Base-by-base conservation (phyloP, 2,329 filamentous ascomycete species). In the Claviceps africana region DNA sequence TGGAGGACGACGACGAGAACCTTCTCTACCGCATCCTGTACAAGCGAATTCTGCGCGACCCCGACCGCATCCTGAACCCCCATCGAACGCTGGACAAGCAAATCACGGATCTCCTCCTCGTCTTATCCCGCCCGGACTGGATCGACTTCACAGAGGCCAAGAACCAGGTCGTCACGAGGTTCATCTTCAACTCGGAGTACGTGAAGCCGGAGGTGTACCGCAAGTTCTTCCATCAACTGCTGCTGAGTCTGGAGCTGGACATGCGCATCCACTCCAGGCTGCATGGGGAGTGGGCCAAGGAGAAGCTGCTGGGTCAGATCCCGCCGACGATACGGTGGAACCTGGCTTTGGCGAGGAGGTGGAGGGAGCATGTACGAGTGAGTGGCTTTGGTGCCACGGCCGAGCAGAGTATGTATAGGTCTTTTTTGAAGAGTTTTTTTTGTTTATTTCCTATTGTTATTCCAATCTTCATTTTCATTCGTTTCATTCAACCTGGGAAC, bases 181-280 rank as follows among this genome's bases (percentile, higher is more conserved):
- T 84, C 65, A 84, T 88, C 54, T 82, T 82, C 56, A 78, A 83
- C 58, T 73, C 74, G 13, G 71, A 74, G 52, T 71, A 74, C 37
- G 70, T 72, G 19, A 81, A 83, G 57, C 70, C 75, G 46, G 67
- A 71, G 19, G 73, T 75, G 54, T 85, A 83, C 59, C 75, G 77
- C 54, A 75, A 74, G 28, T 88, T 89, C 68, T 88, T 86, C 64
- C 83, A 87, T 62, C 85, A 89, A 65, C 68, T 89, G n/a, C 72
- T 89, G 3, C 74, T 89, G 43, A 84, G 82, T 56, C 72, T 86
- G 48, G 85, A 89, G 65, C 72, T 89, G 5, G 81, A 86, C 60
- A 65, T 85, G 53, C 78, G 85, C 40, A 85, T 88, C 58, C 78
- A 83, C 59, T 81, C 78, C 1, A 70, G 69, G 28, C 69, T 76